A percentile compares a stretch with the other conserved stretches of the same genome.
phyloP scores from a whole-genome alignment of 805 yeast genomes.

The Kuraishia ogatae region DNA sequence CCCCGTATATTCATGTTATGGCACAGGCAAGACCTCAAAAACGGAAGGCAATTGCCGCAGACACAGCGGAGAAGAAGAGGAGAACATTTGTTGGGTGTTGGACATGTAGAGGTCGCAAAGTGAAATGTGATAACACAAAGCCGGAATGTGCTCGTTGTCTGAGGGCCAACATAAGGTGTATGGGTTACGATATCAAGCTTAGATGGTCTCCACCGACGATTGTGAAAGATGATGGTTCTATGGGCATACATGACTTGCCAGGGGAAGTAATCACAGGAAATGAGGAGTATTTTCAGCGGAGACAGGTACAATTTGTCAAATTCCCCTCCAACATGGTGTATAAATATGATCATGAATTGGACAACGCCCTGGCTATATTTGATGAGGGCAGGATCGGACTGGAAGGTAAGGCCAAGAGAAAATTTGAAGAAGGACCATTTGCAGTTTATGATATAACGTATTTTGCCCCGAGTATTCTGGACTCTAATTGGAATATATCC shows the following conservation, averaged over 20 bases:
- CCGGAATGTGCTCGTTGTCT: conserved; percentile 40
- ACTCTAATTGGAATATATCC: neutral
- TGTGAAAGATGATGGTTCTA: conserved; percentile 14
- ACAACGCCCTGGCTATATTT: conserved; percentile 22
- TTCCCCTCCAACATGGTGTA: conserved; percentile 28
- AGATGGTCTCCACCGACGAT: conserved; percentile 37
- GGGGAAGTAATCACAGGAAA: conserved; percentile 5
- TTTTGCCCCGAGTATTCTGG: neutral
- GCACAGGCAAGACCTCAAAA: neutral
- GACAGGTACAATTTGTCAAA: conserved; percentile 33
- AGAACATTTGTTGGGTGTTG: conserved; percentile 43
- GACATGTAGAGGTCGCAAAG: conserved; percentile 44
- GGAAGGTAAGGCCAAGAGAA: conserved; percentile 12
- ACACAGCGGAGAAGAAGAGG: conserved; percentile 8
- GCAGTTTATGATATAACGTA: conserved; percentile 7
- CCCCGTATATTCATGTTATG: neutral
- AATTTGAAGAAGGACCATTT: conserved; percentile 22
- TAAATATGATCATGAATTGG: conserved; percentile 29
- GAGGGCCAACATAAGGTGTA: conserved; percentile 35
- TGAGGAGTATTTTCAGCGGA: conserved; percentile 26
- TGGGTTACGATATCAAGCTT: conserved; percentile 40
- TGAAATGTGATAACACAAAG: conserved; percentile 40
- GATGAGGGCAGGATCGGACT: conserved; percentile 6
- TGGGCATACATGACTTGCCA: conserved; percentile 8
- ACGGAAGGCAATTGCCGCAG: neutral